These are phyloP conservation scores for Parachaetomium inaequale DNA, from an alignment of 495 filamentous ascomycete species.

Conservation along the genomic window DNA sequence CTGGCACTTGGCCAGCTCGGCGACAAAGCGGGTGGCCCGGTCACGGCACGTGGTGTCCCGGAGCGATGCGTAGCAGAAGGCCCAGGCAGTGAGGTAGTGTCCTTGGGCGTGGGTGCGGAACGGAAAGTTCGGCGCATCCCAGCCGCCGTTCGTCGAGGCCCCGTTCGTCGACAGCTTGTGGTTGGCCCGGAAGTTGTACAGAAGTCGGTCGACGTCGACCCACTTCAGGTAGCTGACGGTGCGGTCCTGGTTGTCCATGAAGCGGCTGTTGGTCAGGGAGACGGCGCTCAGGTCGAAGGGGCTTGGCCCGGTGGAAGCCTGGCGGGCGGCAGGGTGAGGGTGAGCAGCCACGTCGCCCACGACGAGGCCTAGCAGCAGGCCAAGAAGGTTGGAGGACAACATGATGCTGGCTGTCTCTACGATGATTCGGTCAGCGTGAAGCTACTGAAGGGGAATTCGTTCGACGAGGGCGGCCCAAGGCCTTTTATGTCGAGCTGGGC, in stretches of 20 bases:
- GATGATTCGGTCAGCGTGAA: neutral
- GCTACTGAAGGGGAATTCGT: too few relatives aligned
- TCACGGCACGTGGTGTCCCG: slow-evolving; percentile 30
- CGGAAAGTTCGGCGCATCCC: slow-evolving; percentile 40
- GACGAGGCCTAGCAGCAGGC: neutral
- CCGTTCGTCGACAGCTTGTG: slow-evolving; percentile 34
- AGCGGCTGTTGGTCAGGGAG: slow-evolving; percentile 30
- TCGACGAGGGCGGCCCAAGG: too few relatives aligned
- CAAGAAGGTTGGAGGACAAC: neutral
- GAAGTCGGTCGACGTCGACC: slow-evolving; percentile 35
- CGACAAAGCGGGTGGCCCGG: slow-evolving; percentile 34
- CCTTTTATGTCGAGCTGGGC: too few relatives aligned
- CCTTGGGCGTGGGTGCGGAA: slow-evolving; percentile 40
- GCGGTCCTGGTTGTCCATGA: slow-evolving; percentile 36
- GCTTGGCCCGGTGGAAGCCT: neutral
- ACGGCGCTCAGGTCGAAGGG: slow-evolving; percentile 34
- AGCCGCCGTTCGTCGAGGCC: slow-evolving; percentile 33
- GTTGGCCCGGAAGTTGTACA: slow-evolving; percentile 39
- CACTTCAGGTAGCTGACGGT: slow-evolving; percentile 36
- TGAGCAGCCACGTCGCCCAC: too few relatives aligned
- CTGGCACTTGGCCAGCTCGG: slow-evolving; percentile 38
- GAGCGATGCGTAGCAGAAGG: slow-evolving; percentile 16
- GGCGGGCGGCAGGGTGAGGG: neutral
- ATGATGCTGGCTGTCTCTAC: neutral
- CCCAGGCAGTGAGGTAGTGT: slow-evolving; percentile 37